Evolutionary conservation across 805 yeast species (phyloP).

Genomic region (Dipodascopsis uninucleata): DNA sequence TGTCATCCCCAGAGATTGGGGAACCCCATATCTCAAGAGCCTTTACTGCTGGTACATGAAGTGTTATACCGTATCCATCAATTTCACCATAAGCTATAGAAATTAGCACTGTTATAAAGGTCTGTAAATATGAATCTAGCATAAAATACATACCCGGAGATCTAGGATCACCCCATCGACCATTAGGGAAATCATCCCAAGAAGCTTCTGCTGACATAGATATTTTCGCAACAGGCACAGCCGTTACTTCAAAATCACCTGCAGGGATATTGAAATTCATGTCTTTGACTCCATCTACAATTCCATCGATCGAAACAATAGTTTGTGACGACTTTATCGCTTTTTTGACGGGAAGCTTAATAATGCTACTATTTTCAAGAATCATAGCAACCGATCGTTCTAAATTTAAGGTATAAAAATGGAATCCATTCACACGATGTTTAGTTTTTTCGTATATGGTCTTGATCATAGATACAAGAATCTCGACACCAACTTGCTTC

Average conservation of each 20-base stretch:
- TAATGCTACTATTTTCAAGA: conserved; percentile 56
- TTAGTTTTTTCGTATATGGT: conserved; percentile 51
- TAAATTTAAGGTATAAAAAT: conserved; percentile 86
- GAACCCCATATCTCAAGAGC: conserved; percentile 86
- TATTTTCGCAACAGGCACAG: conserved; percentile 10
- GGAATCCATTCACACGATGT: conserved; percentile 72
- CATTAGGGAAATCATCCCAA: conserved; percentile 99
- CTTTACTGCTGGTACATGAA: conserved; percentile 64
- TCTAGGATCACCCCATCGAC: conserved; percentile 97
- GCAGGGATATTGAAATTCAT: conserved; percentile 8
- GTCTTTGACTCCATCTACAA: conserved; percentile 46
- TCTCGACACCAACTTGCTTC: conserved; percentile 75
- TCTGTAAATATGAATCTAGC: neutral
- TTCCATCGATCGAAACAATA: conserved; percentile 97
- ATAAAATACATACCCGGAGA: conserved; percentile 96
- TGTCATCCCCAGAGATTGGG: conserved; percentile 59
- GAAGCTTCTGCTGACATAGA: conserved; percentile 18
- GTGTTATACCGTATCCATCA: conserved; percentile 92
- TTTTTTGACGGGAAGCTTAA: conserved; percentile 34
- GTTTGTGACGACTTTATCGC: conserved; percentile 50
- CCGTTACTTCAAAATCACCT: too few species aligned
- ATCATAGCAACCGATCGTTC: conserved; percentile 90
- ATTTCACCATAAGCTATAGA: conserved; percentile 98
- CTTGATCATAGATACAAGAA: conserved; percentile 60
- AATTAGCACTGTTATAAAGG: neutral